Evolutionary conservation across 2,329 filamentous ascomycete genomes (phyloP).

Genomic region (Talaromyces atroroseus): DNA sequence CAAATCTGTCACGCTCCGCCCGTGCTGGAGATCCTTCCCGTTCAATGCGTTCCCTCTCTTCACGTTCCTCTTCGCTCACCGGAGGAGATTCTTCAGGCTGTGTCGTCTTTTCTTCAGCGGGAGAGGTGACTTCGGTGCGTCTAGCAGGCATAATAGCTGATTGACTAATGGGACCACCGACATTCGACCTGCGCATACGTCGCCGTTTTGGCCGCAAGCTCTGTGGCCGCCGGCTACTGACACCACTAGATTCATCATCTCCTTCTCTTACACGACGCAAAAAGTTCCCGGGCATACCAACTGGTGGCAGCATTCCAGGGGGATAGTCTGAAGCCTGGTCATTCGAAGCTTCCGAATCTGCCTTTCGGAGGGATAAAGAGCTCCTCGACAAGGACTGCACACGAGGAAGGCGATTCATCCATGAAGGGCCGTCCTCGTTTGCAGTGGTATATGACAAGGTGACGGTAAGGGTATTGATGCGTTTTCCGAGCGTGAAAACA

Average conservation of each 20-base stretch:
- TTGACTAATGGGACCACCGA: constrained; percentile 81
- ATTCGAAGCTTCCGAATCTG: constrained; percentile 61
- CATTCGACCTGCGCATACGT: constrained; percentile 65
- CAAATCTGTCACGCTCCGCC: constrained; percentile 26
- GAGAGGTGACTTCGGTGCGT: constrained; percentile 26
- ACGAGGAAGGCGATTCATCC: constrained; percentile 88
- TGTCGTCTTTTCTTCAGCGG: neutral
- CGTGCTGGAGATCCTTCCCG: constrained; percentile 36
- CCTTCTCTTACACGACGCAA: constrained; percentile 73
- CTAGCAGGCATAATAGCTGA: constrained; percentile 75
- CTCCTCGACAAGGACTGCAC: constrained; percentile 79
- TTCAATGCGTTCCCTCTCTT: constrained; percentile 26
- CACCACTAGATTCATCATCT: constrained; percentile 50
- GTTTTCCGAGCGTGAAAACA: constrained; percentile 94
- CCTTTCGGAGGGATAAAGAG: constrained; percentile 65
- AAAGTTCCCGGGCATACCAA: constrained; percentile 69
- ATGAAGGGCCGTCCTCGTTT: constrained; percentile 79
- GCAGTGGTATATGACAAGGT: constrained; percentile 94
- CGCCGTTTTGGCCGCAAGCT: constrained; percentile 47
- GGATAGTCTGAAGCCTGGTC: constrained; percentile 53
- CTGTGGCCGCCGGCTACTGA: constrained; percentile 26
- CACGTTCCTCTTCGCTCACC: constrained; percentile 16
- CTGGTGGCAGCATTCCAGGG: constrained; percentile 65
- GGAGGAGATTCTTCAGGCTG: constrained; percentile 16
- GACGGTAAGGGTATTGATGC: constrained; percentile 91